Conservation (phyloP, 768 basidiomycete genomes). For the Rhizopogon sp. region DNA sequence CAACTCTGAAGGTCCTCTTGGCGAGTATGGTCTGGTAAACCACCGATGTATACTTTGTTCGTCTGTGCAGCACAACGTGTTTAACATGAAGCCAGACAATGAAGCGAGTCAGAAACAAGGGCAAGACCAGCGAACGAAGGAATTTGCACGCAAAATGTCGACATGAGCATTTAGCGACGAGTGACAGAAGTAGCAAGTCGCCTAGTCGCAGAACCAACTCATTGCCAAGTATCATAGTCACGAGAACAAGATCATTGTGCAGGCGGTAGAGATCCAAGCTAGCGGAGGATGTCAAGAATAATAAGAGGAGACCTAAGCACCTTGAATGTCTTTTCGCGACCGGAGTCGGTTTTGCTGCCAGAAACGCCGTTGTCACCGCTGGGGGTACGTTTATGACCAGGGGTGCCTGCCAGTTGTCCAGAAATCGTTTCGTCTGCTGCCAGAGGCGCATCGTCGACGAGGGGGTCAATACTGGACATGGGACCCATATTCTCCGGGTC, state of each 20-base stretch:
- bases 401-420: background rate
- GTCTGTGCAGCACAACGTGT: conserved; percentile 67
- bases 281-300: conserved; percentile 27
- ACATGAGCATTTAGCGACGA: conserved; percentile 4
- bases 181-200: conserved; percentile 3
- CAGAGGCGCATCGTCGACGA: conserved; percentile 36
- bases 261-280: conserved; percentile 19
- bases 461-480: conserved; percentile 43
- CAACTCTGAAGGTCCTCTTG: conserved; percentile 82
- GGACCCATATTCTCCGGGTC: conserved; percentile 45
- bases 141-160: conserved; percentile 2
- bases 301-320: conserved; percentile 69
- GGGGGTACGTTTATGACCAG: conserved; percentile 34
- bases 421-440: conserved; percentile 15
- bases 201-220: conserved; percentile 1
- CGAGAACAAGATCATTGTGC: conserved; percentile 5
- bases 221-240: conserved; percentile 9
- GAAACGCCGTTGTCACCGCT: conserved; percentile 34
- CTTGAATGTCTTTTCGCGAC: conserved; percentile 78
- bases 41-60: conserved; percentile 92
- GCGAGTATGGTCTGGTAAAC: conserved; percentile 81
- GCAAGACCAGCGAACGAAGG: conserved; percentile 30
- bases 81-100: conserved; percentile 60
- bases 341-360: conserved; percentile 39
- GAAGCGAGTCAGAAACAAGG: conserved; percentile 37